Percentiles rank a stretch among this genome's conserved stretches.
Conservation (phyloP, 176 grass and related monocot genomes). For the Zea luxurians region DNA sequence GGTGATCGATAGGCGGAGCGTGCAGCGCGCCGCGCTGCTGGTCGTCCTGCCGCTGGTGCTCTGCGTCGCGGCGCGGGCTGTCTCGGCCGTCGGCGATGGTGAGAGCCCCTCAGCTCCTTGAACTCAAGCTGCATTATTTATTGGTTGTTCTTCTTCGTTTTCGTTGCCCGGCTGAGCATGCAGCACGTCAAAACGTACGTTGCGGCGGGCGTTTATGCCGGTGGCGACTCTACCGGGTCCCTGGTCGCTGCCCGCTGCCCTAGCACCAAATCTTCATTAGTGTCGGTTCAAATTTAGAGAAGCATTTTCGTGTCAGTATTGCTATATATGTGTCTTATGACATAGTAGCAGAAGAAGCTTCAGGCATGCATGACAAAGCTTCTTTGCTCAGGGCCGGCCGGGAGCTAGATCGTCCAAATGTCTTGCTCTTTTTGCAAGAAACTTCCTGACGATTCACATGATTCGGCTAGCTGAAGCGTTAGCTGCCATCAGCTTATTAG, state of each 20-base stretch:
- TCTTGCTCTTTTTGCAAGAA: background rate
- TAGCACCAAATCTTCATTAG: too few species aligned
- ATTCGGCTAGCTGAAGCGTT: too few species aligned
- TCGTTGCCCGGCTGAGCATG: background rate
- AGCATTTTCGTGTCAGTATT: background rate
- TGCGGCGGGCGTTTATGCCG: too few species aligned
- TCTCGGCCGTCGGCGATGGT: slow-evolving; percentile 27
- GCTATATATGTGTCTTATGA: too few species aligned
- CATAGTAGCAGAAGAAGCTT: background rate
- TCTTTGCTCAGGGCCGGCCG: background rate
- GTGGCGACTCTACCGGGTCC: too few species aligned
- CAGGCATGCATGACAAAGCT: background rate
- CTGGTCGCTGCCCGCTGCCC: too few species aligned
- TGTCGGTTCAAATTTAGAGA: background rate
- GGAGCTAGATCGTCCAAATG: background rate
- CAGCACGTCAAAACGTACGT: too few species aligned
- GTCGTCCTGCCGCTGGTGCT: slow-evolving; percentile 19
- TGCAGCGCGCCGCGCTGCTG: background rate
- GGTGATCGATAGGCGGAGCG: slow-evolving; percentile 18
- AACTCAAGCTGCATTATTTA: background rate
- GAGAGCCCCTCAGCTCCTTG: background rate
- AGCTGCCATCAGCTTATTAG: background rate
- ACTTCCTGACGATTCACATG: background rate
- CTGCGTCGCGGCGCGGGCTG: slow-evolving; percentile 18
- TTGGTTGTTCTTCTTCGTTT: background rate